Base-by-base conservation (phyloP, 805 yeast genomes). In the Henningerozyma blattae region DNA sequence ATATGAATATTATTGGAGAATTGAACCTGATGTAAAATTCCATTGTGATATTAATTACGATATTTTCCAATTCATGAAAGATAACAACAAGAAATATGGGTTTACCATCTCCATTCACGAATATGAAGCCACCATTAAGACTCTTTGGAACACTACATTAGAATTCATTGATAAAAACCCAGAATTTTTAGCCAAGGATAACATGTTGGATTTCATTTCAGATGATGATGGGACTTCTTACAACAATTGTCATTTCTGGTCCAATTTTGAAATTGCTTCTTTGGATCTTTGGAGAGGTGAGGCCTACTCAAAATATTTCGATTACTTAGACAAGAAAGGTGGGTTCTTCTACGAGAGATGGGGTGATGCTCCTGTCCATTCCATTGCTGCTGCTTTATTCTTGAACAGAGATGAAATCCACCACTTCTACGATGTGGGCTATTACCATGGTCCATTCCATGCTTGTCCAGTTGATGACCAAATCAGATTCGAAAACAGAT, bases 331-430 rank as follows among this genome's bases (percentile, higher is more conserved):
- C 50, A 57, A 62, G 30, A 62, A 76, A 1, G 87, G 93, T 39
- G 93, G 93, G 4, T 79, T 86, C 53, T 85, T 80, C 63, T 85
- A 85, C 59, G 85, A 80, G 58, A 68, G 91, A 52, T 85, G 94
- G 89, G 94, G 94, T 39, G 94, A 84, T 57, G 94, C 93, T 17
- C 93, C 94, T 14, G 76, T 83, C 31, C 87, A 82, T 53, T 76
- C 87, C 8, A 75, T 83, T 44, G 94, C 86, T 15, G 89, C 77
- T 17, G 63, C 87, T 10, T 60, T 84, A 39, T 77, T 84, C 60
- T 52, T 81, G 47, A 71, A 76, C 28, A 71, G 66, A 48, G 72
- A 69, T 34, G 64, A 75, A 50, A 58, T 84, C 30, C 85, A 80
- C 48, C 74, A 80, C 67, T 79, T 85, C 53, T 75, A 72, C 35